Percentiles rank a stretch among this genome's conserved stretches.
Conservation (phyloP, 2,329 filamentous ascomycete genomes). For the Pyricularia sp. region DNA sequence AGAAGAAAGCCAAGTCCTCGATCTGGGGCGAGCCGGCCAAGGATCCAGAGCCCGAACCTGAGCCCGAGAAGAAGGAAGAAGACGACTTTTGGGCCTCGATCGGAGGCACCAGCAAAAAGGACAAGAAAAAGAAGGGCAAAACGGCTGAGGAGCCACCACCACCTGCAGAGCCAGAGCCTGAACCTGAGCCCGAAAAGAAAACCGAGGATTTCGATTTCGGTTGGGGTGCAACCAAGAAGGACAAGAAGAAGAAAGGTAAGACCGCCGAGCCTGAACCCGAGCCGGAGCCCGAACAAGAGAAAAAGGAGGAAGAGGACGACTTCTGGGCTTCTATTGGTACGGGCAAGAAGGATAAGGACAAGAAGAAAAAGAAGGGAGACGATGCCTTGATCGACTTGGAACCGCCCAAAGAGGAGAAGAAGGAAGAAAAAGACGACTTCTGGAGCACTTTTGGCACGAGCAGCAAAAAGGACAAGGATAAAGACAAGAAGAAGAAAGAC, state of each 20-base stretch:
- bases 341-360: slow-evolving; percentile 9
- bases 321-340: slow-evolving; percentile 11
- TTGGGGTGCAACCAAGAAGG: slow-evolving; percentile 11
- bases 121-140: slow-evolving; percentile 9
- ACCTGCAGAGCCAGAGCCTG: slow-evolving; percentile 8
- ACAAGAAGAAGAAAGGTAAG: slow-evolving; percentile 20
- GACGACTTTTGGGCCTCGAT: slow-evolving; percentile 11
- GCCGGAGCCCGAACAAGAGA: slow-evolving; percentile 12
- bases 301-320: slow-evolving; percentile 11
- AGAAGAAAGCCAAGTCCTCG: slow-evolving; percentile 15
- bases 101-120: slow-evolving; percentile 11
- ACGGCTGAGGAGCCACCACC: slow-evolving; percentile 20
- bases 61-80: slow-evolving; percentile 10
- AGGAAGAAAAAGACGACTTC: slow-evolving; percentile 19
- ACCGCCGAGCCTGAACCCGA: slow-evolving; percentile 14
- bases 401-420: slow-evolving; percentile 11
- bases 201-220: slow-evolving; percentile 7
- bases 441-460: slow-evolving; percentile 19
- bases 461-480: slow-evolving; percentile 17
- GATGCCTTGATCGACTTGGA: slow-evolving; percentile 33
- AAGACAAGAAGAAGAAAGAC: slow-evolving; percentile 14
- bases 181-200: slow-evolving; percentile 8
- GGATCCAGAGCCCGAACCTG: slow-evolving; percentile 11
- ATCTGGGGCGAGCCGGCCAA: slow-evolving; percentile 11
- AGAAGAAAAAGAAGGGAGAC: slow-evolving; percentile 17